A percentile compares a stretch with the other conserved stretches of the same genome.
Evolutionary conservation across 805 yeast genomes (phyloP).

Genomic region (Saccharomyces jurei): DNA sequence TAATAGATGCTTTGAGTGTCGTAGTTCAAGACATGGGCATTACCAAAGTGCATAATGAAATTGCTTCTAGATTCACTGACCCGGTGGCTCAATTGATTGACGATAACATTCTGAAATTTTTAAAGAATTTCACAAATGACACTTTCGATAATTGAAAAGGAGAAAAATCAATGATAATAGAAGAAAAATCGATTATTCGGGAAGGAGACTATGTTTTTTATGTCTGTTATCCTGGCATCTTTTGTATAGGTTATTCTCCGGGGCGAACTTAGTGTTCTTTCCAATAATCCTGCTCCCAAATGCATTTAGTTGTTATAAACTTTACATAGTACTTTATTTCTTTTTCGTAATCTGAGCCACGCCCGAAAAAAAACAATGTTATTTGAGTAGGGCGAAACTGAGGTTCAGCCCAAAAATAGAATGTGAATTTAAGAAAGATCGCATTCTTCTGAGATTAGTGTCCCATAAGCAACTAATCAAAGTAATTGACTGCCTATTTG

Average conservation of each 20-base stretch:
- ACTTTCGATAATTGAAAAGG: conserved; percentile 10
- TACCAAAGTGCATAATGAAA: conserved; percentile 61
- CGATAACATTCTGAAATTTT: conserved; percentile 18
- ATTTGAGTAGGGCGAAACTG: neutral
- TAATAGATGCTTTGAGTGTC: conserved; percentile 44
- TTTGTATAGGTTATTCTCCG: neutral
- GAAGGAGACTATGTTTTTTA: neutral
- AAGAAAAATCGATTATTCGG: neutral
- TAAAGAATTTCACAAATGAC: conserved; percentile 15
- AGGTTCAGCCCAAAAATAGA: neutral
- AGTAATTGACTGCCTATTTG: neutral
- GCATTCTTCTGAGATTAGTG: neutral
- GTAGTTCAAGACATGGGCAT: conserved; percentile 69
- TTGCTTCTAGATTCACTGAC: conserved; percentile 54
- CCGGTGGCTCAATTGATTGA: conserved; percentile 15
- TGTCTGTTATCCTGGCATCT: neutral
- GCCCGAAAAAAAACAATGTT: neutral
- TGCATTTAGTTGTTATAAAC: too few relatives aligned
- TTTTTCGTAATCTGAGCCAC: neutral
- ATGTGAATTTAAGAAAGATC: neutral
- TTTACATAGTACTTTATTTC: neutral
- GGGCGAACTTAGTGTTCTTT: neutral
- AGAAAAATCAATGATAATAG: neutral
- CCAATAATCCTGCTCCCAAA: neutral
- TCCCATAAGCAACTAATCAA: neutral